Base-by-base conservation (phyloP, 257 asterid species). In the Solanum tarijense region DNA sequence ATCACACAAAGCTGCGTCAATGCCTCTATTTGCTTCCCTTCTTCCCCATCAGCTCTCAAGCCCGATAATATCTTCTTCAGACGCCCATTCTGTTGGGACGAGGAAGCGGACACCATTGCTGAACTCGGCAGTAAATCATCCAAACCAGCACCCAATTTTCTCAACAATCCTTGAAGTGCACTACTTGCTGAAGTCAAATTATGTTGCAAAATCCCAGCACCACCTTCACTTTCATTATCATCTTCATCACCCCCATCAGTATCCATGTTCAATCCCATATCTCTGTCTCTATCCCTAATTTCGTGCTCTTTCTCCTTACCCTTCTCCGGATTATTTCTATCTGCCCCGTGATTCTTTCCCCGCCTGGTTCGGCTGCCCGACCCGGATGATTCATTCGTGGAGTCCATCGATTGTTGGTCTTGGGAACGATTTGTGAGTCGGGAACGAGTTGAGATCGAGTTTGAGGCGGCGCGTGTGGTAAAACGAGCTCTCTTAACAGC, bases 71-170 rank as follows among this genome's bases (percentile, higher is more conserved):
- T 95, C 99, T 96, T 96, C 94, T 96, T 97, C 88, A 95, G 90
- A 60, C 97, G 91, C 86, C 98, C 98, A 25, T 93, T 97, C 87
- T 95, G 98, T 46, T 96, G 98, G 10, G 99, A 46, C 10, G 98
- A 90, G 5, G 98, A 93, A 79, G 94, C 93, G 12, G 96, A 91
- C 87, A 48, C 85, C 85, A 95, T 91, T 6, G 98, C 94, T 0
- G 99, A 94, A 90, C 98, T 96, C 1, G 99, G 99, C 36, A 97
- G 94, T 89, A 97, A 92, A 90, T 97, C 99, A 91, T 96, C 98
- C 89, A 97, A 87, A 81, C 99, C 99, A 86, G 99, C 98, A 25
- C 98, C 99, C 90, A 97, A 79, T 87, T 96, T 97, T 88, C 99
- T 92, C 20, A 97, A 90, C 90, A 97, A 87, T 25, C 99, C 98